Percentiles rank a stretch among this genome's conserved stretches.
Conservation (phyloP, 257 asterid genomes). For the Nicotiana tomentosiformis region DNA sequence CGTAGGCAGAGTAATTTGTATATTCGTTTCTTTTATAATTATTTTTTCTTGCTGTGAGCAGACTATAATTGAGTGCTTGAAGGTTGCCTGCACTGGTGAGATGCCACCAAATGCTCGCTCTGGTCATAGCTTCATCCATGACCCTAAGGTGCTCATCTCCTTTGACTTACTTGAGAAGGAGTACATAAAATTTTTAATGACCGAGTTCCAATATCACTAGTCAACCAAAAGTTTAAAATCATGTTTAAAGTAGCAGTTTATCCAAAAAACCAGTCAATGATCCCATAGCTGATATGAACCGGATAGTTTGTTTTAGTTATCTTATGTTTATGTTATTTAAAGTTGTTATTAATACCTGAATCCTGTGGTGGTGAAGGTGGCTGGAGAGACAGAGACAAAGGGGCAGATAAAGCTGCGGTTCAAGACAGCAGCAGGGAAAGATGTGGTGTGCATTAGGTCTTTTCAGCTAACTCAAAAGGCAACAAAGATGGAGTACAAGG, state of each 20-base stretch:
- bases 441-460: conserved; percentile 97
- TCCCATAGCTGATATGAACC: background rate
- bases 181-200: background rate
- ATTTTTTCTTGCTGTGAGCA: conserved; percentile 19
- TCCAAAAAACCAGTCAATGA: background rate
- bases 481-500: conserved; percentile 96
- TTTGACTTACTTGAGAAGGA: background rate
- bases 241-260: background rate
- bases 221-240: background rate
- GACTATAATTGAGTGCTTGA: conserved; percentile 98
- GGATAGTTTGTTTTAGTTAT: background rate
- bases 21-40: background rate
- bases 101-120: conserved; percentile 96
- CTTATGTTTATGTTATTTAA: background rate
- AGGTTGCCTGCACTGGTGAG: conserved; percentile 96
- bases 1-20: background rate
- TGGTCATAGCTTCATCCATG: conserved; percentile 94
- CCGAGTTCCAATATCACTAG: background rate
- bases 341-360: conserved; percentile 7
- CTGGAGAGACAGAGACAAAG: conserved; percentile 98
- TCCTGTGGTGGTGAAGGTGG: conserved; percentile 49
- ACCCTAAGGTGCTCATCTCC: conserved; percentile 67
- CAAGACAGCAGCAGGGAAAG: conserved; percentile 94
- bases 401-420: conserved; percentile 98
- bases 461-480: conserved; percentile 97